Conservation (phyloP, 1,284 basidiomycete genomes). For the Testicularia cyperi region DNA sequence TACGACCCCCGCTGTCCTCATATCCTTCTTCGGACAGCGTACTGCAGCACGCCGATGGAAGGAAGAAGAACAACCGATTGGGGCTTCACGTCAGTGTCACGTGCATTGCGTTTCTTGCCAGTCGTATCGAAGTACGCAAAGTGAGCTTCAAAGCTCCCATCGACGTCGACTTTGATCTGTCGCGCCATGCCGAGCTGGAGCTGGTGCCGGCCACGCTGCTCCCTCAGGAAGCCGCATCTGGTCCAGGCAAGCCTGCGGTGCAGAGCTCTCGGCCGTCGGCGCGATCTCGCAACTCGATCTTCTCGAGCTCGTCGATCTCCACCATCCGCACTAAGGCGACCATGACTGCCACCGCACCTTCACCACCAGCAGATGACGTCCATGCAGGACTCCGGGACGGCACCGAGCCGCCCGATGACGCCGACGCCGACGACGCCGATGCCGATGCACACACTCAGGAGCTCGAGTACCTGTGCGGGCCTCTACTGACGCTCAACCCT, state of each 20-base stretch:
- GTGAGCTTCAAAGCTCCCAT: constrained; percentile 16
- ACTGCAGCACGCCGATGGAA: too few species aligned
- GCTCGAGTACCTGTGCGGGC: constrained; percentile 38
- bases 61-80: constrained; percentile 2
- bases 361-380: too few species aligned
- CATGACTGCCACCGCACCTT: too few species aligned
- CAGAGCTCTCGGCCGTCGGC: background rate
- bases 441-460: constrained; percentile 11
- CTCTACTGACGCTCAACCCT: constrained; percentile 18
- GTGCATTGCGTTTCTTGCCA: constrained; percentile 26
- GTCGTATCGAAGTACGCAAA: constrained; percentile 24
- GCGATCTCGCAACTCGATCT: background rate
- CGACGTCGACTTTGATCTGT: constrained; percentile 15
- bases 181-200: constrained; percentile 19
- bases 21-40: too few species aligned
- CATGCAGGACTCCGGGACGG: background rate
- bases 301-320: background rate
- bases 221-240: too few species aligned
- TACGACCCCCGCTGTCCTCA: background rate
- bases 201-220: too few species aligned
- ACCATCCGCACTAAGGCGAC: too few species aligned
- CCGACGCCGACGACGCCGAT: background rate
- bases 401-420: background rate
- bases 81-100: constrained; percentile 29
- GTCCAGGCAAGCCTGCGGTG: background rate